Conservation (phyloP, 768 basidiomycete species). For the Tricholoma bakamatsutake region DNA sequence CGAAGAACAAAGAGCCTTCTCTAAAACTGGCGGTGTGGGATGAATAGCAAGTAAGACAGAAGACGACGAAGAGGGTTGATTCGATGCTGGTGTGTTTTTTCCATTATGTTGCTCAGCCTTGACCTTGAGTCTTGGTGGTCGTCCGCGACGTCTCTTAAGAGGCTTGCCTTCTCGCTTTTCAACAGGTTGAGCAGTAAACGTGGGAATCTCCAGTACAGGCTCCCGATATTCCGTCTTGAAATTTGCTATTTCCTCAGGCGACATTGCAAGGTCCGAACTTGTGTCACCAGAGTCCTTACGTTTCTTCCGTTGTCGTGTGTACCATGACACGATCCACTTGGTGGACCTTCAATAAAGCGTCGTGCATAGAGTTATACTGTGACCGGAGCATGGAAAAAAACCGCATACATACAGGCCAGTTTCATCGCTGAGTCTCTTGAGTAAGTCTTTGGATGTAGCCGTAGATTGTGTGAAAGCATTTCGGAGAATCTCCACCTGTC, state of each 20-base stretch:
- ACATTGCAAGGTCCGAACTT: not conserved
- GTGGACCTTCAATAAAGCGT: not conserved
- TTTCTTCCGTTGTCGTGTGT: slow-evolving; percentile 6
- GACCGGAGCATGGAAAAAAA: not conserved
- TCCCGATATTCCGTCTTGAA: slow-evolving; percentile 16
- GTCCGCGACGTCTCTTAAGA: slow-evolving; percentile 8
- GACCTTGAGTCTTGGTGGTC: slow-evolving; percentile 2
- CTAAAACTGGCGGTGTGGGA: not conserved
- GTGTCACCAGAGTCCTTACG: not conserved
- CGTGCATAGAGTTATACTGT: not conserved
- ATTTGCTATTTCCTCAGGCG: not conserved
- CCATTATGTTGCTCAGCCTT: not conserved
- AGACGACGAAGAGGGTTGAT: not conserved
- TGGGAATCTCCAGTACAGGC: not conserved
- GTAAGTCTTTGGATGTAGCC: not conserved
- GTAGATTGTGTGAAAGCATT: not conserved
- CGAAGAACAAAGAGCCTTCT: not conserved
- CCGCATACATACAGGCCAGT: slow-evolving; percentile 9
- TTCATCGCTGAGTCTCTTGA: slow-evolving; percentile 2
- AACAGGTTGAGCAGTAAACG: not conserved
- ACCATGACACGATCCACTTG: slow-evolving; percentile 9
- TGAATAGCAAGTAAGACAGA: not conserved
- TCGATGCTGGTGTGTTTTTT: not conserved
- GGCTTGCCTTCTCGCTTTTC: slow-evolving; percentile 9
- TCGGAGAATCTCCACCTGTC: not conserved